A percentile compares a stretch with the other conserved stretches of the same genome.
These are phyloP conservation scores for Euphorbia schlechtendalii DNA, from an alignment of 441 rosid genomes.

Conservation along the genomic window DNA sequence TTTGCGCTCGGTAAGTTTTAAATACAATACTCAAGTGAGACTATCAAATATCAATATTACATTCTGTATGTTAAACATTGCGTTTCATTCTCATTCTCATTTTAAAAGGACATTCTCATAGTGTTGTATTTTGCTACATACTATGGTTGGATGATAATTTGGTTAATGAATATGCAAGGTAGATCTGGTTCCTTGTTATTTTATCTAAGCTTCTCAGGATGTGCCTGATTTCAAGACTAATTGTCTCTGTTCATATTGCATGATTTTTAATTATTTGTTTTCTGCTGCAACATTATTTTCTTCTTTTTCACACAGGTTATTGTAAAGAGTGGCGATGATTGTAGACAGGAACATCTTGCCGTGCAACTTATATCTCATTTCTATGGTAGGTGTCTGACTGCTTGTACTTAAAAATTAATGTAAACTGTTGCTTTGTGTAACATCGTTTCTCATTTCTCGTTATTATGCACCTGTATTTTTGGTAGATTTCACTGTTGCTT, in stretches of 20 bases:
- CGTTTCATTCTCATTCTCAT: not conserved
- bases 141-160: not conserved
- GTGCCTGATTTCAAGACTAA: conserved; percentile 17
- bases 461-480: not conserved
- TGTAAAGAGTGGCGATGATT: conserved; percentile 96
- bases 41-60: conserved; percentile 8
- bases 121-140: not conserved
- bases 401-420: not conserved
- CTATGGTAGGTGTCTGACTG: conserved; percentile 52
- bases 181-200: not conserved
- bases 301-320: conserved; percentile 47
- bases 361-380: conserved; percentile 97
- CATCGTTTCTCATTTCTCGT: not conserved
- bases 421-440: no score
- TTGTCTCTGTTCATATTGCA: conserved; percentile 6
- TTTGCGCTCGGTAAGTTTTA: conserved; percentile 86
- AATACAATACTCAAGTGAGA: not conserved
- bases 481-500: not conserved
- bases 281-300: conserved; percentile 13
- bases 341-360: conserved; percentile 98
- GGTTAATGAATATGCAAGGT: not conserved
- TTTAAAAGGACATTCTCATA: not conserved
- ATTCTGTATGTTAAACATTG: conserved; percentile 25
- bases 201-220: not conserved
- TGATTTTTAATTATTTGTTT: conserved; percentile 9